These are phyloP conservation scores for Psidium friedrichsthalianum DNA, from an alignment of 345 rosid species.

Conservation along the genomic window DNA sequence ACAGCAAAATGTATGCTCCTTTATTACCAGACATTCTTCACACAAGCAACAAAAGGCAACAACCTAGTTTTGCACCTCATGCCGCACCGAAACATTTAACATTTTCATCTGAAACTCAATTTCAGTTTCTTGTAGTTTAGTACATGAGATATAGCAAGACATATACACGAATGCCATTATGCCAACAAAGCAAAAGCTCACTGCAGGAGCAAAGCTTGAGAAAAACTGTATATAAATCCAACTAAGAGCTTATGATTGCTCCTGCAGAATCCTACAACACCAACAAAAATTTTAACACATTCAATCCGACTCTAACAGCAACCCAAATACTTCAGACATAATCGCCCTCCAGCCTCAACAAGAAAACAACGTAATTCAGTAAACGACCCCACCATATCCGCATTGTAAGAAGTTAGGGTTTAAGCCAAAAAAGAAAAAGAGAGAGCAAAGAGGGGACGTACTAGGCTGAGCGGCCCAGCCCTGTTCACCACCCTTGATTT, in stretches of 20 bases:
- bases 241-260: background rate
- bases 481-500: slow-evolving; percentile 96
- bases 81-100: background rate
- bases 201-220: background rate
- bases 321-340: background rate
- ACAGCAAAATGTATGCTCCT: background rate
- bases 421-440: background rate
- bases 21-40: background rate
- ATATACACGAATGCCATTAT: background rate
- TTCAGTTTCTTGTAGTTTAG: background rate
- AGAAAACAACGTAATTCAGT: background rate
- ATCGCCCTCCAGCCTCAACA: background rate
- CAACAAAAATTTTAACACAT: background rate
- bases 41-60: background rate
- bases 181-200: background rate
- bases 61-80: background rate
- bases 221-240: background rate
- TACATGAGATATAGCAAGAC: background rate
- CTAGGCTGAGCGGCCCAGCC: slow-evolving; percentile 99
- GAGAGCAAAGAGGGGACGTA: slow-evolving; percentile 16
- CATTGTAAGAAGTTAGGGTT: background rate
- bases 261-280: background rate
- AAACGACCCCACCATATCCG: no score
- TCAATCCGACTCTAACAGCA: background rate
- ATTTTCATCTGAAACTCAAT: background rate